A percentile compares a stretch with the other conserved stretches of the same genome.
Conservation (phyloP, 2,329 filamentous ascomycete species). For the Thermoascus crustaceus region DNA sequence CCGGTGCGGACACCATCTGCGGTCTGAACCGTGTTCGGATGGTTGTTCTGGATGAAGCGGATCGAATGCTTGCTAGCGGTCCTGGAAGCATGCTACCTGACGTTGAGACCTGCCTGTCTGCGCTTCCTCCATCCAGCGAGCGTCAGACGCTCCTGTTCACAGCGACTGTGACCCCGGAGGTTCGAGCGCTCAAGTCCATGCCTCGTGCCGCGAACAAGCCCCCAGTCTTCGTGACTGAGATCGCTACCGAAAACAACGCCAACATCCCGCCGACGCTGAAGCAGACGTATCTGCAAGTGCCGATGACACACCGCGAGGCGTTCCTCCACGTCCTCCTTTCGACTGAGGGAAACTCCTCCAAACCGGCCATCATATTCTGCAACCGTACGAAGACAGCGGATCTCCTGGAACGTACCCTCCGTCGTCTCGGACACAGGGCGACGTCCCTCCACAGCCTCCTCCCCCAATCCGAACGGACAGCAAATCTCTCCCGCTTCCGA, state of each 20-base stretch:
- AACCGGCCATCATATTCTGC: constrained; percentile 85
- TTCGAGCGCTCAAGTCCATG: constrained; percentile 74
- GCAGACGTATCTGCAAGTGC: constrained; percentile 80
- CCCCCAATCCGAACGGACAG: constrained; percentile 72
- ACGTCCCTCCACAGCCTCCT: constrained; percentile 85
- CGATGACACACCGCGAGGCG: constrained; percentile 87
- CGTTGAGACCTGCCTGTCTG: constrained; percentile 76
- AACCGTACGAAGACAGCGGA: constrained; percentile 86
- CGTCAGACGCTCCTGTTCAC: constrained; percentile 96
- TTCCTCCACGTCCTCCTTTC: constrained; percentile 85
- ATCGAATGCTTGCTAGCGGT: constrained; percentile 68
- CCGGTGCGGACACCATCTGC: constrained; percentile 80
- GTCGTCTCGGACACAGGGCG: constrained; percentile 78
- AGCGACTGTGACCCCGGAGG: constrained; percentile 87
- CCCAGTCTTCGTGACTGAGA: constrained; percentile 81
- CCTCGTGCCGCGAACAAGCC: constrained; percentile 60
- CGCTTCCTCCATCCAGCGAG: constrained; percentile 65
- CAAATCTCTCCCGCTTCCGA: constrained; percentile 86
- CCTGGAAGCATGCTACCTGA: constrained; percentile 89
- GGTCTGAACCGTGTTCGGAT: constrained; percentile 71
- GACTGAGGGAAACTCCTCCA: constrained; percentile 65
- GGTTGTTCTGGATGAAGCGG: constrained; percentile 92
- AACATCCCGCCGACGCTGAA: constrained; percentile 69
- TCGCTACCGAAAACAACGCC: constrained; percentile 61
- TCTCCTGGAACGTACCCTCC: constrained; percentile 78